Percentiles rank a stretch among this genome's conserved stretches.
Evolutionary conservation across 1,139 yeast genomes (phyloP).

Genomic region (Sugiyamaella japonica): DNA sequence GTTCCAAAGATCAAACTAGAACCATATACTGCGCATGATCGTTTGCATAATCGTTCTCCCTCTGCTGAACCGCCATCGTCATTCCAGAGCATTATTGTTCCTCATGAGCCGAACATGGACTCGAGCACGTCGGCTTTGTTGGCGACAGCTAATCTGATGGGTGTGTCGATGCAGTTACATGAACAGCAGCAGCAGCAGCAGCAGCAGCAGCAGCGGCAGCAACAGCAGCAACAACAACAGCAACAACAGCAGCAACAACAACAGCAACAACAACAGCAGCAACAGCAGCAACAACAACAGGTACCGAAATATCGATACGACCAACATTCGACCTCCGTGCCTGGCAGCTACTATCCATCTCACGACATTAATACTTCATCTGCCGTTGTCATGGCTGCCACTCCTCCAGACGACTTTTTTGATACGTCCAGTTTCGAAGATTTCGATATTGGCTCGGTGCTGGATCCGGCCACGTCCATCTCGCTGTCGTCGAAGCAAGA

Average conservation of each 20-base stretch:
- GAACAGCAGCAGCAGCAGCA: constrained; percentile 1
- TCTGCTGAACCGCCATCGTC: constrained; percentile 1
- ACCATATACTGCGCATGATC: neutral
- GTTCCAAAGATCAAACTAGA: neutral
- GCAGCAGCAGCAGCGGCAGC: neutral
- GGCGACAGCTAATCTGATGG: constrained; percentile 10
- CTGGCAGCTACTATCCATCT: neutral
- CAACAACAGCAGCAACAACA: neutral
- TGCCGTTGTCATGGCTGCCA: neutral
- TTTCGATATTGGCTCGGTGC: constrained; percentile 11
- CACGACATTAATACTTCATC: neutral
- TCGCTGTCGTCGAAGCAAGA: constrained; percentile 1
- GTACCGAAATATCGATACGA: neutral
- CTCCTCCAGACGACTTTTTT: constrained; percentile 12
- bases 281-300: neutral
- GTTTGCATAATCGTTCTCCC: neutral
- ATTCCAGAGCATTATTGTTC: constrained; percentile 7
- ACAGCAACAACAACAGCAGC: neutral
- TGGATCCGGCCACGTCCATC: constrained; percentile 4
- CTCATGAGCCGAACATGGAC: constrained; percentile 9
- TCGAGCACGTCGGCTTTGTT: constrained; percentile 1
- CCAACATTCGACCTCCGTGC: neutral
- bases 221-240: neutral
- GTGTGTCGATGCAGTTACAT: neutral
- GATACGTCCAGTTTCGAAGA: constrained; percentile 17